Conservation (phyloP, 164 flowering plant species). For the Magnolia kwangsiensis region DNA sequence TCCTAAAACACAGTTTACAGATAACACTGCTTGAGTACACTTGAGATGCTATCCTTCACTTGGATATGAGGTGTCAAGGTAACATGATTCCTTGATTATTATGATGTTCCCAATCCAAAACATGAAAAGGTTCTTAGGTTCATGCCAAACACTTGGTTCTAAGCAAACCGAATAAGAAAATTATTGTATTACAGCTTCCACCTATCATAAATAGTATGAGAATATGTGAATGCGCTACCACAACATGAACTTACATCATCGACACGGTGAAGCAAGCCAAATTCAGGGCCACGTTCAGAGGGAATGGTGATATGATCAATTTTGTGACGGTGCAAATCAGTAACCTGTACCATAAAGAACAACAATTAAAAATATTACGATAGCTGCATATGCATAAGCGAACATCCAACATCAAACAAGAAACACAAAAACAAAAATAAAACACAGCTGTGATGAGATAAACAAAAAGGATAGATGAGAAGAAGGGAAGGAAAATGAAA, state of each 20-base stretch:
- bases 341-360: constrained; percentile 40
- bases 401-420: neutral
- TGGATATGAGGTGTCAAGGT: neutral
- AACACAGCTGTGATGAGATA: neutral
- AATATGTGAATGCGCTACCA: neutral
- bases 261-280: constrained; percentile 82
- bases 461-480: neutral
- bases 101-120: neutral
- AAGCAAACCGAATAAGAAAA: neutral
- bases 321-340: constrained; percentile 89
- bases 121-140: neutral
- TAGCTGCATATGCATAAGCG: neutral
- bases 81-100: neutral
- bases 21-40: too few species aligned
- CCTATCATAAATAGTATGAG: neutral
- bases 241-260: constrained; percentile 66
- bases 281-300: constrained; percentile 70
- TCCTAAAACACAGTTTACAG: too few species aligned
- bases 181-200: too few species aligned
- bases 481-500: neutral
- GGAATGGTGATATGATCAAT: constrained; percentile 96
- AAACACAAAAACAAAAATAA: too few species aligned
- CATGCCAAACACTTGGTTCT: neutral
- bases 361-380: neutral
- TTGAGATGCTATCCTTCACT: neutral